Conservation (phyloP, 257 asterid species). For the Jacaranda mimosifolia region DNA sequence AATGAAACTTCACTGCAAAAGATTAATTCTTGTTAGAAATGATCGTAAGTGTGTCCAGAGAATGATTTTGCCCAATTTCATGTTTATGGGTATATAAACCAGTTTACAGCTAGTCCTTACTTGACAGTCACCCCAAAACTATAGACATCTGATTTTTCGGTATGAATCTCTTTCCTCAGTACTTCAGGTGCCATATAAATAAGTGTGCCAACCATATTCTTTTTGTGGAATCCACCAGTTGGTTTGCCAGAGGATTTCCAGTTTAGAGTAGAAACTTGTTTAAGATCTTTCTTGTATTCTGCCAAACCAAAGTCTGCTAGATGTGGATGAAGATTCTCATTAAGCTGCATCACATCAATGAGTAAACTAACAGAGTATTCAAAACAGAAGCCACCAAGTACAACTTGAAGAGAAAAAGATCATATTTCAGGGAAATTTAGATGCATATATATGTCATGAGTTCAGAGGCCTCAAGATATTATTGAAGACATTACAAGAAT, state of each 20-base stretch:
- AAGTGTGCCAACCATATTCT: slow-evolving; percentile 94
- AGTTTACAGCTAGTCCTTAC: slow-evolving; percentile 57
- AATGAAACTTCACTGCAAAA: slow-evolving; percentile 14
- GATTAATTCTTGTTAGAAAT: background rate
- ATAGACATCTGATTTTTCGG: slow-evolving; percentile 96
- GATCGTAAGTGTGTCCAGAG: background rate
- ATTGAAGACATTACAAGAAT: slow-evolving; percentile 79
- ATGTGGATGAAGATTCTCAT: slow-evolving; percentile 65
- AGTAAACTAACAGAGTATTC: slow-evolving; percentile 33
- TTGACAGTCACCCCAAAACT: slow-evolving; percentile 89
- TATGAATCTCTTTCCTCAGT: slow-evolving; percentile 79
- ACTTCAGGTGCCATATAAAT: slow-evolving; percentile 99
- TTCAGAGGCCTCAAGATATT: slow-evolving; percentile 30
- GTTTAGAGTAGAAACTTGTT: slow-evolving; percentile 65
- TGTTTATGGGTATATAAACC: slow-evolving; percentile 13
- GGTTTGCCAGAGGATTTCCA: slow-evolving; percentile 97
- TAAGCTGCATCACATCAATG: slow-evolving; percentile 65
- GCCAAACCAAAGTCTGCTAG: slow-evolving; percentile 97
- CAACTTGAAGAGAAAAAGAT: background rate
- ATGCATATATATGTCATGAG: slow-evolving; percentile 24
- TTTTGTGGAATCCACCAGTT: slow-evolving; percentile 97
- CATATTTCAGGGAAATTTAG: slow-evolving; percentile 15
- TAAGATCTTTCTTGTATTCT: slow-evolving; percentile 75
- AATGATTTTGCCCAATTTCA: slow-evolving; percentile 13
- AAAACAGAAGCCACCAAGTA: slow-evolving; percentile 17